These are phyloP conservation scores for Geopyxis carbonaria DNA, from an alignment of 495 filamentous ascomycete genomes.

Conservation along the genomic window DNA sequence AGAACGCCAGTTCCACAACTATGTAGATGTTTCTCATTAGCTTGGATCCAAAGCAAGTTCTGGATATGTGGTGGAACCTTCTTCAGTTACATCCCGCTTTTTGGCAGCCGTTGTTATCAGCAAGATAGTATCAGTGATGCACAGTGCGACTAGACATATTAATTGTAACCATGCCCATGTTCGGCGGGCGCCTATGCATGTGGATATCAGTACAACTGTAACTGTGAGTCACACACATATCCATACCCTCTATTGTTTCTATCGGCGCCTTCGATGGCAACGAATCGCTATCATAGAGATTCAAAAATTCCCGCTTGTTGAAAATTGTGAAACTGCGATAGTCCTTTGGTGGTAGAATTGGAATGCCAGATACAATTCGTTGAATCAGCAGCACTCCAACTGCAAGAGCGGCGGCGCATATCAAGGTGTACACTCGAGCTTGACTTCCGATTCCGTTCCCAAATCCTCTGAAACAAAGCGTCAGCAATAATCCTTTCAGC, in stretches of 20 bases:
- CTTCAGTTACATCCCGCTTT: slow-evolving; percentile 8
- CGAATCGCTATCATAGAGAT: slow-evolving; percentile 16
- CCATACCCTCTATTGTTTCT: slow-evolving; percentile 16
- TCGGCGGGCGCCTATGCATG: slow-evolving; percentile 11
- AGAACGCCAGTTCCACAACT: slow-evolving; percentile 18
- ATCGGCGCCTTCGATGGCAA: slow-evolving; percentile 18
- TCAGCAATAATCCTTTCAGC: no score
- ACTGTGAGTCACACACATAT: neutral
- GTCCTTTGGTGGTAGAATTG: slow-evolving; percentile 13
- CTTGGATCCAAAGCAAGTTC: slow-evolving; percentile 2
- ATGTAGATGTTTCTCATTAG: no score
- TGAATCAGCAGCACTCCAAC: slow-evolving; percentile 7
- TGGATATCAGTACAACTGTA: neutral
- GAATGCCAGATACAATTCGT: slow-evolving; percentile 9
- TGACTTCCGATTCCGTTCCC: slow-evolving; percentile 7
- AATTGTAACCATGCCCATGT: slow-evolving; percentile 17
- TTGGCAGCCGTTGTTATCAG: slow-evolving; percentile 6
- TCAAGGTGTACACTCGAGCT: slow-evolving; percentile 8
- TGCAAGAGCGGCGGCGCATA: slow-evolving; percentile 1
- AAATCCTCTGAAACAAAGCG: no score
- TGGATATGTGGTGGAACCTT: no score
- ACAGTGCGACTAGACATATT: slow-evolving; percentile 10
- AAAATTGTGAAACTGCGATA: slow-evolving; percentile 15
- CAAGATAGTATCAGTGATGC: slow-evolving; percentile 5
- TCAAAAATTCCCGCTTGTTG: slow-evolving; percentile 19